These are phyloP conservation scores for Pythium insidiosum DNA, from an alignment of 352 stramenopile species.

Conservation along the genomic window DNA sequence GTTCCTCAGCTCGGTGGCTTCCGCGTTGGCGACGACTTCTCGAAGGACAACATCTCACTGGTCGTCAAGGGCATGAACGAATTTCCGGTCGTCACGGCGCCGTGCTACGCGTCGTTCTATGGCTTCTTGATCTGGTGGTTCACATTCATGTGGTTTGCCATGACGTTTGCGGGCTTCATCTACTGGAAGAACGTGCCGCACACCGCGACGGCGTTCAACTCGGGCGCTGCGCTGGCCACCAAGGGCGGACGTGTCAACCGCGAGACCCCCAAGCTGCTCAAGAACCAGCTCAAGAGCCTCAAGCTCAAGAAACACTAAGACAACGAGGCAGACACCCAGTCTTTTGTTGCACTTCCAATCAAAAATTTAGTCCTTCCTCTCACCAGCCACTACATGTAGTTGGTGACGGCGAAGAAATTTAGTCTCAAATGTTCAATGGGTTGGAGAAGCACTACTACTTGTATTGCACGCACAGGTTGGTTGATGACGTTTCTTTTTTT, in stretches of 20 bases:
- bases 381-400: too few species aligned
- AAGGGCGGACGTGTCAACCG: slow-evolving; percentile 33
- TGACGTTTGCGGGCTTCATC: slow-evolving; percentile 27
- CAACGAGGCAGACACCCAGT: too few species aligned
- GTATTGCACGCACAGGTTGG: too few species aligned
- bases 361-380: too few species aligned
- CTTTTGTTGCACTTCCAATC: too few species aligned
- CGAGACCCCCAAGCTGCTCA: slow-evolving; percentile 55
- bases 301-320: slow-evolving; percentile 54
- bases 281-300: slow-evolving; percentile 64
- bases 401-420: too few species aligned
- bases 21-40: slow-evolving; percentile 46
- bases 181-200: slow-evolving; percentile 73
- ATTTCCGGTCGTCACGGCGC: slow-evolving; percentile 50
- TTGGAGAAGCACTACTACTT: too few species aligned
- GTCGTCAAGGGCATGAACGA: slow-evolving; percentile 55
- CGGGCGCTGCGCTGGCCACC: background rate
- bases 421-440: too few species aligned
- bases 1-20: slow-evolving; percentile 48
- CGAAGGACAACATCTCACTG: slow-evolving; percentile 25
- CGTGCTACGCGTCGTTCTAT: slow-evolving; percentile 47
- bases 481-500: too few species aligned
- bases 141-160: slow-evolving; percentile 45
- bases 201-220: slow-evolving; percentile 13
- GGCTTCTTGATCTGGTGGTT: slow-evolving; percentile 61